Base-by-base conservation (phyloP, 208 protist genomes). In the Leishmania martiniquensis region DNA sequence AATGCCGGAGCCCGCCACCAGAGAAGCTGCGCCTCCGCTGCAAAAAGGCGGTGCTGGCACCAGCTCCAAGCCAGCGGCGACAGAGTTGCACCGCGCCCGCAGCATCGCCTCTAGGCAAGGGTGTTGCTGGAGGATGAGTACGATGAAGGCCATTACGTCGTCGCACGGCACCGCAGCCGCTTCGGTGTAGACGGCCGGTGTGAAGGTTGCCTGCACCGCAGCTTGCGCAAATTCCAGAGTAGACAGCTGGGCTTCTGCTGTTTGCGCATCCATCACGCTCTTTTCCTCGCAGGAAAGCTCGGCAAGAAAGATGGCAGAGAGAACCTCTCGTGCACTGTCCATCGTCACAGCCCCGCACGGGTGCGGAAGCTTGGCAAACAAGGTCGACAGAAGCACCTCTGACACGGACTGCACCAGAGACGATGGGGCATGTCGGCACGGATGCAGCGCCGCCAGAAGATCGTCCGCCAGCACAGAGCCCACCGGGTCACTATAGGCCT, bases 401-500 rank as follows among this genome's bases (percentile, higher is more conserved):
- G 62, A 49, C n/a, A 76, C 60, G n/a, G 32, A 13, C 7, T 49
- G 25, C 72, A 34, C 6, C 29, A 66, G 54, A 49, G 51, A 2
- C 52, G 45, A 17, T 54, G 74, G 67, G 1, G 60, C 49, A n/a
- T 63, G 77, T 12, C 45, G 57, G 57, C 57, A 75, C 0, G 85
- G 85, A 63, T 80, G 75, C 32, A 88, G 63, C 47, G 72, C 78
- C 51, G 75, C 70, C 51, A 88, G 55, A 2, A 86, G 67, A 29
- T 77, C 72, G 72, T 93, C 90, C 15, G 91, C 77, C 39, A 95
- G 76, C 34, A 92, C 71, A 77, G 95, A 95, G 32, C 94, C 94
- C 3, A 93, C 91, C 32, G 87, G 68, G 81, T 97, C 94, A 67
- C 85, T 89, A 82, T 91, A 96, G 37, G 87, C 93, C 2, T 87